Percentiles rank a stretch among this genome's conserved stretches.
Evolutionary conservation across 2,329 filamentous ascomycete species (phyloP).

Genomic region (Neonectria faginata): DNA sequence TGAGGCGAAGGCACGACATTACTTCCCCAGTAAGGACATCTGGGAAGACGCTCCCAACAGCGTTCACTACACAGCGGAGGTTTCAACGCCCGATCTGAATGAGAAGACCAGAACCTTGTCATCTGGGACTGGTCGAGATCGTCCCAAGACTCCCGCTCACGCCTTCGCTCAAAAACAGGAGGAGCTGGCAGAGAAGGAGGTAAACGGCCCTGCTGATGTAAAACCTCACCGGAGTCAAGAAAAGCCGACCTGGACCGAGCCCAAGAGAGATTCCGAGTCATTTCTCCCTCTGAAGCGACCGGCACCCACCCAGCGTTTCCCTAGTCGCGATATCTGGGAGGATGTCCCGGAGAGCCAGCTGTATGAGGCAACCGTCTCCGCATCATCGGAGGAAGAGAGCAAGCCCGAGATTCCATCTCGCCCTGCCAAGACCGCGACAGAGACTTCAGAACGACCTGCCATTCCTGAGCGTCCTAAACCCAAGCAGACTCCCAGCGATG

Average conservation of each 20-base stretch:
- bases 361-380: constrained; percentile 78
- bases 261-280: constrained; percentile 57
- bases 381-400: constrained; percentile 45
- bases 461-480: constrained; percentile 68
- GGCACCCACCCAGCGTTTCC: constrained; percentile 77
- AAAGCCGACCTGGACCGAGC: constrained; percentile 58
- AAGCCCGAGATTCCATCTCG: constrained; percentile 48
- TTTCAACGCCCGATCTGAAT: constrained; percentile 77
- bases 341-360: constrained; percentile 87
- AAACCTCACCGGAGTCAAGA: constrained; percentile 47
- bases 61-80: constrained; percentile 81
- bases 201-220: constrained; percentile 45
- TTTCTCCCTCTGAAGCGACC: constrained; percentile 66
- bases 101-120: constrained; percentile 55
- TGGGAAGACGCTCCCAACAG: constrained; percentile 97
- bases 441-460: constrained; percentile 55
- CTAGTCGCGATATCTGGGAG: constrained; percentile 94
- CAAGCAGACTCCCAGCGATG: constrained; percentile 54
- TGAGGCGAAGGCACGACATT: constrained; percentile 68
- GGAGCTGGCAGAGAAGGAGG: constrained; percentile 70
- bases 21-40: constrained; percentile 93
- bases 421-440: constrained; percentile 55
- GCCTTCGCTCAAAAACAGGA: constrained; percentile 75
- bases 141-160: constrained; percentile 68
- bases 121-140: constrained; percentile 44